These are phyloP conservation scores for Fistulina hepatica DNA, from an alignment of 1,284 basidiomycete genomes.

Conservation along the genomic window DNA sequence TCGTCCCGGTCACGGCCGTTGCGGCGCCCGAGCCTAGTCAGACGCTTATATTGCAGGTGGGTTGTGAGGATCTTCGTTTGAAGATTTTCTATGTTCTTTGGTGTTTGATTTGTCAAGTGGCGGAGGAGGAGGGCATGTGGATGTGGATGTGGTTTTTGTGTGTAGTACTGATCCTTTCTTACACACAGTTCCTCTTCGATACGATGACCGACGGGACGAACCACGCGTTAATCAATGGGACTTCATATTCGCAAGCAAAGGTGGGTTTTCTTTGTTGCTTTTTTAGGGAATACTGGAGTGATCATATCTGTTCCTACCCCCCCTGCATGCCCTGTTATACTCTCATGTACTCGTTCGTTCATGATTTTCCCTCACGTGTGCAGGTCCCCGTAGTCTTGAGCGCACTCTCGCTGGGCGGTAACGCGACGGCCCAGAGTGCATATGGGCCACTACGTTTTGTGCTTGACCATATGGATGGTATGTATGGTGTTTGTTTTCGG, in stretches of 20 bases:
- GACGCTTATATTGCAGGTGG: constrained; percentile 43
- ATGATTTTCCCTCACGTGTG: constrained; percentile 54
- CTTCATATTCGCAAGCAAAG: no score
- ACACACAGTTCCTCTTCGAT: constrained; percentile 46
- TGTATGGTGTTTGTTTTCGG: no score
- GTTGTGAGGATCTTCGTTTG: not conserved
- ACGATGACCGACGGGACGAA: constrained; percentile 76
- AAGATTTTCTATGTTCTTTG: not conserved
- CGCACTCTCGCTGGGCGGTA: constrained; percentile 62
- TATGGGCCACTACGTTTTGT: constrained; percentile 77
- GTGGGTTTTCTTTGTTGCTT: no score
- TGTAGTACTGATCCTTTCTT: no score
- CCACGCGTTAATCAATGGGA: constrained; percentile 65
- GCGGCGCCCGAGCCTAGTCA: constrained; percentile 35
- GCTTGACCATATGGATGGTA: constrained; percentile 60
- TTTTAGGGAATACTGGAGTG: no score
- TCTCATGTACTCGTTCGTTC: constrained; percentile 64
- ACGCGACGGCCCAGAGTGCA: constrained; percentile 55
- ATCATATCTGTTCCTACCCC: no score
- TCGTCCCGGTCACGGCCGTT: constrained; percentile 44
- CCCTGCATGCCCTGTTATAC: no score
- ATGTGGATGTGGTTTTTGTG: no score
- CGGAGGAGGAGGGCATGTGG: no score
- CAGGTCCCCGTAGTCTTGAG: constrained; percentile 70
- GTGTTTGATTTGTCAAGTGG: not conserved